Base-by-base conservation (phyloP, 495 filamentous ascomycete species). In the Clavariopsis aquatica region DNA sequence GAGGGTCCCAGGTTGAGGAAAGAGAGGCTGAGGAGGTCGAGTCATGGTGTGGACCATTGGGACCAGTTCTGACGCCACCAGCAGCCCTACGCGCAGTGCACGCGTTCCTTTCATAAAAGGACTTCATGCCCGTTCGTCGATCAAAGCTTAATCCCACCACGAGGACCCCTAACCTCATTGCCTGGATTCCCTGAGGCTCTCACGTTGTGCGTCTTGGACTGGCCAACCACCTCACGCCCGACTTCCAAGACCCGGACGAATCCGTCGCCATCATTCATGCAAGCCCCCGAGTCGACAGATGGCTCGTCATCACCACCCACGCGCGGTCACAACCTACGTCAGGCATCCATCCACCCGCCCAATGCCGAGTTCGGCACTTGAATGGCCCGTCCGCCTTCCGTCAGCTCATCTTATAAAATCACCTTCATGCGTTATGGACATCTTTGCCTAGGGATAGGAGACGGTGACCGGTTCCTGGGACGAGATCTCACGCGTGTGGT, bases 301-400 rank as follows among this genome's bases (percentile, higher is more conserved):
- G 13, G 38, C 38, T 43, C 38, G 31, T 34, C 31, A 34, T 34
- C 31, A 34, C 5, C 31, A 9, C 55, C 6, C n/a, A 29, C 52
- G 7, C 28, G 52, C 52, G 26, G 52, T 7, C 36, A 20, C 5
- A n/a, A 22, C 47, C 41, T 57, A 26, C 54, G 20, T 57, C 36
- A 57, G 29, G 26, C 31, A 57, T 49, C 47, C 26, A 56, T 28
- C 24, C 22, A 15, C 34, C 53, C 55, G 55, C 36, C 56, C 56
- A 59, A 59, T 49, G 56, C 56, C 56, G 56, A 47, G 31, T 20
- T 49, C 56, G 56, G 56, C 36, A 59, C 38, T 49, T 59, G 24
- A 6, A 29, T 49, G 56, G 56, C 34, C 56, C 56, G 55, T 8
- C 46, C 55, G 43, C 38, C 6, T 13, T 12, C 20, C 13, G 17